Evolutionary conservation across 2,329 filamentous ascomycete genomes (phyloP).

Genomic region (Xylariomycetidae sp.): DNA sequence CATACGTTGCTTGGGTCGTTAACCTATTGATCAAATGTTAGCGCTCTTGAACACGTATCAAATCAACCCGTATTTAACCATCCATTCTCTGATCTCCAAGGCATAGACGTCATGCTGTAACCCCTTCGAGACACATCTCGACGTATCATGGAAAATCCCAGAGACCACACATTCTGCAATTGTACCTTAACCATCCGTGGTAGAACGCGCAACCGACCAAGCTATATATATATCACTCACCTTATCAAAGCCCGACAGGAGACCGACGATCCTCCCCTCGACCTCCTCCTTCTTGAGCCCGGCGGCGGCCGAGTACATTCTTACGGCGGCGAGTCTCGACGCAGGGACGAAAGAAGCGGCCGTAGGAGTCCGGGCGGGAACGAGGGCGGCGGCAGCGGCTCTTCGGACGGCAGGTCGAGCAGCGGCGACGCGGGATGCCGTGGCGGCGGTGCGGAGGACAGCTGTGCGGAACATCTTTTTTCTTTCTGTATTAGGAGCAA

Average conservation of each 20-base stretch:
- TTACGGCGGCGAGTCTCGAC: conserved; percentile 58
- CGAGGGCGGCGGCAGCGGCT: background rate
- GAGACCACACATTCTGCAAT: too few relatives aligned
- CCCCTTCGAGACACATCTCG: too few relatives aligned
- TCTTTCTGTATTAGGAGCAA: too few relatives aligned
- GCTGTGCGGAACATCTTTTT: conserved; percentile 82
- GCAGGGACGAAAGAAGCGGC: conserved; percentile 48
- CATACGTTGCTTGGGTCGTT: conserved; percentile 60
- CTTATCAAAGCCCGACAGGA: conserved; percentile 98
- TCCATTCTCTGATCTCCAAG: too few relatives aligned
- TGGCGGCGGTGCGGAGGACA: conserved; percentile 71
- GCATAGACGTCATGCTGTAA: too few relatives aligned
- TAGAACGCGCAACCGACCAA: too few relatives aligned
- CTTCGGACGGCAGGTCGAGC: conserved; percentile 43
- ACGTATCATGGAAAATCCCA: too few relatives aligned
- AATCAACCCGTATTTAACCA: too few relatives aligned
- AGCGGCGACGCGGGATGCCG: conserved; percentile 47
- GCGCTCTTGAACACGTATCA: too few relatives aligned
- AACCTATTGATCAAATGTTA: conserved; percentile 47
- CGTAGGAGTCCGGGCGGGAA: background rate
- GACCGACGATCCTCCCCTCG: conserved; percentile 84
- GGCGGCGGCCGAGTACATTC: conserved; percentile 82
- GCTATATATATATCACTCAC: conserved; percentile 40
- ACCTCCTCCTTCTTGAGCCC: conserved; percentile 80
- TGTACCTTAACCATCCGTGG: too few relatives aligned